Base-by-base conservation (phyloP, 2,329 filamentous ascomycete species). In the Scopulariopsis brevicaulis region DNA sequence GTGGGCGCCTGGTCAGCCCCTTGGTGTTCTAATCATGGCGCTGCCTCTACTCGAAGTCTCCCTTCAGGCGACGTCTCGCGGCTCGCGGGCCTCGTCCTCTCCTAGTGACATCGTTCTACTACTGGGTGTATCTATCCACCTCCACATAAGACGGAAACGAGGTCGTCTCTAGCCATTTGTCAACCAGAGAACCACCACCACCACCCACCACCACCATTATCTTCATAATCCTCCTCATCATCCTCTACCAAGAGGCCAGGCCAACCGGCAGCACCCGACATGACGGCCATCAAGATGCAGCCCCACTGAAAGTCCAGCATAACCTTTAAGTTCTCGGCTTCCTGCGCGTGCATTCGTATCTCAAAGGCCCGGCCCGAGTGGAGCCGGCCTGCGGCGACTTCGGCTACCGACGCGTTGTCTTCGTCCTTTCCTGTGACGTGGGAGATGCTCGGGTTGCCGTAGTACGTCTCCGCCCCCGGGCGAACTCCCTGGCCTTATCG, bases 31-130 rank as follows among this genome's bases (percentile, higher is more conserved):
- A 32, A 32, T 32, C 28, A 32, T 32, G 8, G 4, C 28, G 28
- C 28, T 32, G 37, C 37, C 12, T 5, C 37, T 40, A 18, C 4
- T 87, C 34, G 12, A 40, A 18, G 37, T 6, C 18, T 3, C 4
- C 18, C 37, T 4, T 40, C 37, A 18, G 12, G 12, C 37, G 37
- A 40, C 37, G 4, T 15, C 18, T 40, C 34, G 34, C 34, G 37
- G 37, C 37, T 40, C 37, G 4, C 12, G 18, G 12, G 18, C 18
- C 11, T 18, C 37, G 37, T 15, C 37, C 12, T 40, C 37, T 18
- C 12, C 5, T 10, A 18, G 12, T 18, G 37, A 40, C 12, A 40
- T 40, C 4, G 37, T 40, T 15, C 11, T 40, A 40, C 37, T 40
- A 14, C 22, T 25, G 2, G 50, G 50, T 7, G 22, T 14, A 15